Evolutionary conservation across 2,329 filamentous ascomycete species (phyloP).

Genomic region (Botrytis porri): DNA sequence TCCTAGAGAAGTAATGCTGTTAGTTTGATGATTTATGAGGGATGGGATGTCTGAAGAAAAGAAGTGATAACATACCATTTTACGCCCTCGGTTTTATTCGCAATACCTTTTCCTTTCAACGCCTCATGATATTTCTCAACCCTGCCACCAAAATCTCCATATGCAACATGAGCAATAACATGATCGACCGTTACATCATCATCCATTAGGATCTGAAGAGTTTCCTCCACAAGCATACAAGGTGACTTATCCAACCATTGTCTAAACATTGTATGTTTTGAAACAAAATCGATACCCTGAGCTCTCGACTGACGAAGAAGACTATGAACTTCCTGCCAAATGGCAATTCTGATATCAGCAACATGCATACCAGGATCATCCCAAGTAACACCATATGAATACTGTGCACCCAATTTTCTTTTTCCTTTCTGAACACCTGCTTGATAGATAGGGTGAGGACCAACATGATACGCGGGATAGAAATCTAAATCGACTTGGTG

Average conservation of each 20-base stretch:
- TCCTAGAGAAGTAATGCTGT: conserved; percentile 13
- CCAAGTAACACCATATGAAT: conserved; percentile 33
- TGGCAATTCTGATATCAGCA: conserved; percentile 23
- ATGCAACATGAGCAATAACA: conserved; percentile 27
- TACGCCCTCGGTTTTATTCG: conserved; percentile 20
- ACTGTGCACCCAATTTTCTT: conserved; percentile 9
- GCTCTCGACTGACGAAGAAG: conserved; percentile 24
- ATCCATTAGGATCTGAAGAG: conserved; percentile 23
- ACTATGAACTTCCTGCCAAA: conserved; percentile 29
- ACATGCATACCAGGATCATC: conserved; percentile 28
- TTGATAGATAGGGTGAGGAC: neutral
- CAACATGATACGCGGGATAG: conserved; percentile 31
- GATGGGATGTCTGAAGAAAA: neutral
- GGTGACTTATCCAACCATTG: conserved; percentile 33
- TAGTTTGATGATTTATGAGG: neutral
- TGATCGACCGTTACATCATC: neutral
- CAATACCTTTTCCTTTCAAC: neutral
- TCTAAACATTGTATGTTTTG: conserved; percentile 25
- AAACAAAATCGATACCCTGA: conserved; percentile 29
- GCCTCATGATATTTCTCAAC: conserved; percentile 7
- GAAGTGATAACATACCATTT: conserved; percentile 24
- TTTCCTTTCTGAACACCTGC: conserved; percentile 22
- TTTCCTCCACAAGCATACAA: conserved; percentile 29
- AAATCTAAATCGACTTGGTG: conserved; percentile 32
- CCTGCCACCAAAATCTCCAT: conserved; percentile 7